Evolutionary conservation across 2,329 filamentous ascomycete species (phyloP).

Genomic region (Aschersonia sp.): DNA sequence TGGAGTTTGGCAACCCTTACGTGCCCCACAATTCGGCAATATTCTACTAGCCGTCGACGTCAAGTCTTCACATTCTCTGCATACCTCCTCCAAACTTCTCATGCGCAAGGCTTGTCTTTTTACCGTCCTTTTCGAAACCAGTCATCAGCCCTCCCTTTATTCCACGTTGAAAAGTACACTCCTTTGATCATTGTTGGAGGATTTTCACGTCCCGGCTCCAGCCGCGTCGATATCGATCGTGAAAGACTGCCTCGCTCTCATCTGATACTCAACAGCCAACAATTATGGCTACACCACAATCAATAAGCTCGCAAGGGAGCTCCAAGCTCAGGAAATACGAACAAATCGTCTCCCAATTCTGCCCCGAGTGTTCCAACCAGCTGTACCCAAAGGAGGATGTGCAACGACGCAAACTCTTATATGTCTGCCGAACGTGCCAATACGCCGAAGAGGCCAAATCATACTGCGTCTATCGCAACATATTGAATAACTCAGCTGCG

Average conservation of each 20-base stretch:
- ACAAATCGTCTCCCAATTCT: conserved; percentile 95
- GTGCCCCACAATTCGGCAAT: no score
- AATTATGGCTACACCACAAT: conserved; percentile 42
- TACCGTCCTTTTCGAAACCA: no score
- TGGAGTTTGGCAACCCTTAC: no score
- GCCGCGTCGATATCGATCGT: no score
- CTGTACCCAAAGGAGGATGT: conserved; percentile 94
- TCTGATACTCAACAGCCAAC: background rate
- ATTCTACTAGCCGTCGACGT: no score
- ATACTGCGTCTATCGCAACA: conserved; percentile 89
- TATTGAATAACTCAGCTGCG: conserved; percentile 78
- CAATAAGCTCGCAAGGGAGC: conserved; percentile 28
- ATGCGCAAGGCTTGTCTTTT: no score
- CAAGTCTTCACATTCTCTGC: no score
- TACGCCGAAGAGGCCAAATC: conserved; percentile 78
- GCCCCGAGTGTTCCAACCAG: conserved; percentile 97
- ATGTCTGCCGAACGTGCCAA: conserved; percentile 89
- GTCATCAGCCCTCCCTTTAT: no score
- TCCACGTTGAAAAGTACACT: no score
- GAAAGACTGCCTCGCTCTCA: background rate
- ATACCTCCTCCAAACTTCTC: no score
- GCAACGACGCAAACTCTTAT: conserved; percentile 70
- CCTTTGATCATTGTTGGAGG: no score
- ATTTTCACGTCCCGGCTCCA: no score
- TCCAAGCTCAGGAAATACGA: conserved; percentile 40